Base-by-base conservation (phyloP, 1,139 yeast species). In the Debaryomyces sp. region DNA sequence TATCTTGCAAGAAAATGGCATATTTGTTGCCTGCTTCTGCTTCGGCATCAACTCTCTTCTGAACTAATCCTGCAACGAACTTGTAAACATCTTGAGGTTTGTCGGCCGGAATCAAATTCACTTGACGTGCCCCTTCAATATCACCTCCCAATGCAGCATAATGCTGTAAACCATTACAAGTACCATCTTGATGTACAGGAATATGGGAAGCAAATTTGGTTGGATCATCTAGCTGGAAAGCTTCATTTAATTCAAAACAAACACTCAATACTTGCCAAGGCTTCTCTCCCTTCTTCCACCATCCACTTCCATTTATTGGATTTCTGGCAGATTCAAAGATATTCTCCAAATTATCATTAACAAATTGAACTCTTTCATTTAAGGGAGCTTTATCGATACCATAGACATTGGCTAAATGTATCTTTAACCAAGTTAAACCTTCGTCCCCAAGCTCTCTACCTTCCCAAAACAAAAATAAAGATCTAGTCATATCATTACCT, bases 141-240 rank as follows among this genome's bases (percentile, higher is more conserved):
- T 94, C 98, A 68, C 98, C 97, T 59, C 98, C 99, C 38, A 94
- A 77, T 0, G 99, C 99, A 13, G 99, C 98, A 70, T 94, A 94
- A 70, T 94, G 99, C 67, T 94, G 99, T 50, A 94, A 77, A 6
- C 99, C 99, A 64, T 94, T 94, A 71, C 99, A 94, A 0, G 98
- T 89, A 57, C 99, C 99, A 70, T 94, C 99, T 70, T 91, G 97
- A 66, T 94, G 98, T 13, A 94, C 90, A 1, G 98, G 97, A 53
- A 90, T 81, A 60, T 88, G 90, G 2, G 96, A 87, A 22, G 86
- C 70, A 61, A 69, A 91, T 54, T 85, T 79, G 5, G 85, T 78
- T 1, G 98, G 98, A 57, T 90, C 89, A 6, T 78, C 81, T 51
- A 85, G 70, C 52, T 84, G 76, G 58, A 81, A 68, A 1, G 98